Evolutionary conservation across 73 alveolate genomes (phyloP), one percentile per base, ranked within the genome.

Genomic region (Paramecium octaurelia): DNA sequence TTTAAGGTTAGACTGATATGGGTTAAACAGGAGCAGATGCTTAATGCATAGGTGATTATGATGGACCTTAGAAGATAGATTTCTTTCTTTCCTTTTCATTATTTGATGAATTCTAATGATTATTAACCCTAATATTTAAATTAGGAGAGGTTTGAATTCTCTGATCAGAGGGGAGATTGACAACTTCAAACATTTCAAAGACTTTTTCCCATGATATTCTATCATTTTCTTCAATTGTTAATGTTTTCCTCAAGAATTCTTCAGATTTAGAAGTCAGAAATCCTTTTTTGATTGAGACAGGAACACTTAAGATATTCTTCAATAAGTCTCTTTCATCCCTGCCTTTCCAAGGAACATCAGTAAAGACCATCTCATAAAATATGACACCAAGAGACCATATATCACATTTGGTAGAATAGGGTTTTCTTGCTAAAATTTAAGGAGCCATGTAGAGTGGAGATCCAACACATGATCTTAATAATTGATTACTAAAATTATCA

Each of bases 331-430:
- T 64, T 89, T 89, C 94, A 71, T 89, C 94, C 31, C 94, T 77
- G 38, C 92, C 94, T 46, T 89, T 89, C 94, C 94, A 89, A 14
- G 94, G 94, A 8, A 89, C 94, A 89, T 89, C 94, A 34, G 68
- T 8, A 44, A 70, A 89, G 11, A 89, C 68, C 92, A 96, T 59
- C 93, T 96, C 99, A 94, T 96, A 96, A 29, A 96, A 87, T 38
- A 96, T 94, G 9, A 94, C 92, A 44, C 99, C 99, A 46, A 96
- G 73, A 14, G 99, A 96, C 98, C 98, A 96, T 7, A 96, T 96
- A 88, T 96, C 98, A 58, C 98, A 86, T 85, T 96, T 96, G n/a
- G 92, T 85, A 93, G 95, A 95, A 57, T 96, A 96, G 8, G 98
- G 97, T 86, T 92, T 92, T 54, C 96, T 96, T 18, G 95, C 94